Conservation (phyloP, 768 basidiomycete genomes). For the Mycena crocata region DNA sequence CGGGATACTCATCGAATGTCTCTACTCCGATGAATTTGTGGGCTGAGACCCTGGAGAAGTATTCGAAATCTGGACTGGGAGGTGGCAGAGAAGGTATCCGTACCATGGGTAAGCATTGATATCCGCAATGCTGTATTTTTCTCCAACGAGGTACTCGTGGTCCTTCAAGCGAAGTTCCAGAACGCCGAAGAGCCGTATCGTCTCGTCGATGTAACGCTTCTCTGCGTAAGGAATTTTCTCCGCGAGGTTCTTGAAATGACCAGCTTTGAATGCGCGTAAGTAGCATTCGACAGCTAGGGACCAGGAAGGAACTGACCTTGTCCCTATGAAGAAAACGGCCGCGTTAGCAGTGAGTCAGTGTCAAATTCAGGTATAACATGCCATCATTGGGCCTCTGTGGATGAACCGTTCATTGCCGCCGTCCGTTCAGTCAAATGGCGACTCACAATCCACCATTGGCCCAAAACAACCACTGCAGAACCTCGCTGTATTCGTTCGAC, state of each 20-base stretch:
- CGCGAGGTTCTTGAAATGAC: constrained; percentile 12
- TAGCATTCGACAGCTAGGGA: background rate
- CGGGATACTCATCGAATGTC: constrained; percentile 51
- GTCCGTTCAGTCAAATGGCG: background rate
- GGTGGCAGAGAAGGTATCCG: constrained; percentile 29
- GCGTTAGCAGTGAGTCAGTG: background rate
- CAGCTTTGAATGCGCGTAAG: constrained; percentile 10
- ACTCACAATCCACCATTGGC: constrained; percentile 36
- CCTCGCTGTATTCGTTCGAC: constrained; percentile 50
- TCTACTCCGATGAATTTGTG: constrained; percentile 47
- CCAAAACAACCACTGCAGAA: constrained; percentile 63
- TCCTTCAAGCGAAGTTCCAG: constrained; percentile 57
- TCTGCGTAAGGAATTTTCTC: constrained; percentile 25
- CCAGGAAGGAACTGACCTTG: background rate
- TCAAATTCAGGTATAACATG: background rate
- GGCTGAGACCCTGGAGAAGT: constrained; percentile 47
- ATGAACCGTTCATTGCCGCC: background rate
- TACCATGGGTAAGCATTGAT: constrained; percentile 48
- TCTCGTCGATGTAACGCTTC: constrained; percentile 58
- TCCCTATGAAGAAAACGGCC: background rate
- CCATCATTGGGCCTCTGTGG: constrained; percentile 33
- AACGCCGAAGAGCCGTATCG: constrained; percentile 59
- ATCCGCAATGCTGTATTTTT: constrained; percentile 54
- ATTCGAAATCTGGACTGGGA: background rate
- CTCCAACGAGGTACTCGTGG: constrained; percentile 60